Conservation (phyloP, 2,329 filamentous ascomycete species). For the Pezicula rhizophila region DNA sequence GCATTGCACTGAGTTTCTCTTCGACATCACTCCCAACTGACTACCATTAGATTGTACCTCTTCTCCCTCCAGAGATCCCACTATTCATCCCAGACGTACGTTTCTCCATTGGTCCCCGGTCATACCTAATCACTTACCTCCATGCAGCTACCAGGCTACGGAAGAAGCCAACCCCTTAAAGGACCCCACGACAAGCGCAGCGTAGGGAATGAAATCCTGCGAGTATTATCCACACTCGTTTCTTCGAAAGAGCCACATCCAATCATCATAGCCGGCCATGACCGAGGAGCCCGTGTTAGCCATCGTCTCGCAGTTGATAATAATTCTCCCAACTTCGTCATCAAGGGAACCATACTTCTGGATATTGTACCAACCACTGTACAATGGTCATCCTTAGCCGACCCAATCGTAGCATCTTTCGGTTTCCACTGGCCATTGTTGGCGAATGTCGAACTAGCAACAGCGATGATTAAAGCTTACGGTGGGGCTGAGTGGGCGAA, state of each 20-base stretch:
- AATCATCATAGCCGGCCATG: slow-evolving; percentile 42
- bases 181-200: slow-evolving; percentile 31
- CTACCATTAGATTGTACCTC: slow-evolving; percentile 27
- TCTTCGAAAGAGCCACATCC: slow-evolving; percentile 9
- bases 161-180: slow-evolving; percentile 31
- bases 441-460: slow-evolving; percentile 37
- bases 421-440: slow-evolving; percentile 46
- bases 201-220: slow-evolving; percentile 36
- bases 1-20: no score
- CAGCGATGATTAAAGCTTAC: slow-evolving; percentile 35
- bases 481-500: slow-evolving; percentile 35
- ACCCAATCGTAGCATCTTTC: slow-evolving; percentile 28
- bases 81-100: slow-evolving; percentile 38
- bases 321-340: slow-evolving; percentile 25
- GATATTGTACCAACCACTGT: slow-evolving; percentile 43
- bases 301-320: slow-evolving; percentile 41
- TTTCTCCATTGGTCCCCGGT: neutral
- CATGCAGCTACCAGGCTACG: slow-evolving; percentile 38
- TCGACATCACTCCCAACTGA: no score
- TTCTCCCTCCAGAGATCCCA: slow-evolving; percentile 32
- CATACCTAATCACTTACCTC: neutral
- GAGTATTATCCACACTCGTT: slow-evolving; percentile 30
- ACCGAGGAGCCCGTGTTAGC: slow-evolving; percentile 42
- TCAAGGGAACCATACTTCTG: slow-evolving; percentile 35
- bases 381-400: slow-evolving; percentile 37